Evolutionary conservation across 148 eudicot species (phyloP), one percentile per base, ranked within the genome.

Genomic region (Nepenthes mirabilis): DNA sequence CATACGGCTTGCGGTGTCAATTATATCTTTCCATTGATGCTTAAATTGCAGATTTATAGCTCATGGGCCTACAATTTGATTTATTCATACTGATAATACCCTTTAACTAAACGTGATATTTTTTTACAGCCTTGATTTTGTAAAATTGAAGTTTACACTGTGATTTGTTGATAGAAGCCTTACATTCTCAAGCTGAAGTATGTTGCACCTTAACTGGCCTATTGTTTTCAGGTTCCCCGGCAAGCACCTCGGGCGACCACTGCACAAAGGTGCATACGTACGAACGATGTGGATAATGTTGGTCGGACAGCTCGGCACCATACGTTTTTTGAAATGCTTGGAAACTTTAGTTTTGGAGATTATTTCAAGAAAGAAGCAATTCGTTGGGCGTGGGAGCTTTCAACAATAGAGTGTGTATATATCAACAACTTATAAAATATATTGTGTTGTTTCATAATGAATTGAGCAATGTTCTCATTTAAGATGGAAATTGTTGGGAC

Each of bases 291-390:
- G 57, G 98, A 93, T 74, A 93, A 93, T 73, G 98, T 93, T 53
- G 98, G 98, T 36, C 87, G 83, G 63, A 93, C 98, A 63, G 63
- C 96, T 64, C 83, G 98, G 35, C 98, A 93, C 68, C 98, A 93
- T 57, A 93, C 96, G 33, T 83, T 93, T 69, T 93, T 93, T 84
- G 94, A 88, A 73, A 93, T 93, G 98, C 96, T 89, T 66, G 98
- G 98, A 55, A 93, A 93, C 66, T 93, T 93, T 67, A 88, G 98
- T 67, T 88, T 93, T 72, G 98, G 98, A 62, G 98, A 93, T 73
- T 93, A 93, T 68, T 93, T 93, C 73, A 93, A 93, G 79, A 87
- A 79, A 66, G 98, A 93, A 65, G 96, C 98, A 62, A 84, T 88
- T 63, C 67, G 60, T 63, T 93, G 98, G 98, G 96, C 98, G 43